Evolutionary conservation across 306 rosid species (phyloP), one percentile per base, ranked within the genome.

Genomic region (Lathyrus tuberosus): DNA sequence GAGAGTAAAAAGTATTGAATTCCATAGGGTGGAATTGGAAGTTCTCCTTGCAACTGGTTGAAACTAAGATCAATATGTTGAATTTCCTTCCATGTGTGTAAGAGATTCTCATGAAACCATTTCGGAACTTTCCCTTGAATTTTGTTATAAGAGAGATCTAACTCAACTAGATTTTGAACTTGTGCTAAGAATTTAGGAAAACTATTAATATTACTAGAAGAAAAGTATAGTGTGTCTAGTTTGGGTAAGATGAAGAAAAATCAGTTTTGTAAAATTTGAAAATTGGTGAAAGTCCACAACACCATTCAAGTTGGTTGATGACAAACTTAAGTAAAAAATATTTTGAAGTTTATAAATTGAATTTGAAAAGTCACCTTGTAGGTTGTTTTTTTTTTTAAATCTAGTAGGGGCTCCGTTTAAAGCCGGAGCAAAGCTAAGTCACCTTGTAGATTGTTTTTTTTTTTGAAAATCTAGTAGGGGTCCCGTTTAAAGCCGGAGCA

Each of bases 31-130:
- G 24, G 24, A 49, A 16, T 49, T 16, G 12, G 56, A 18, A 51
- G 57, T 2, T 16, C 13, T 51, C 26, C 57, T 51, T 51, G 57
- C 26, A 51, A 51, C 57, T 51, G 17, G 13, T 51, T 51, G 13
- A 8, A 51, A 51, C 57, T 51, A 1, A 51, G 22, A 51, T 51
- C 57, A 8, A 51, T 18, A 51, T 51, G 26, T 7, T 8, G 6
- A 51, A 51, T 51, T 1, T 51, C 11, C 13, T 17, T 51, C 57
- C 57, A 51, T 17, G 28, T 2, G 57, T 51, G 28, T 51, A 51
- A 51, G 57, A 51, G 57, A 4, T 17, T 51, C 57, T 51, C 57
- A 51, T 51, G 57, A 51, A 51, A 51, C 57, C 57, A 51, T 6
- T 51, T 51, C 2, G 26, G 51, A n/a, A 46, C 8, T 51, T 51